These are phyloP conservation scores for Carex arenaria DNA, from an alignment of 202 grass and related monocot genomes.

Conservation along the genomic window DNA sequence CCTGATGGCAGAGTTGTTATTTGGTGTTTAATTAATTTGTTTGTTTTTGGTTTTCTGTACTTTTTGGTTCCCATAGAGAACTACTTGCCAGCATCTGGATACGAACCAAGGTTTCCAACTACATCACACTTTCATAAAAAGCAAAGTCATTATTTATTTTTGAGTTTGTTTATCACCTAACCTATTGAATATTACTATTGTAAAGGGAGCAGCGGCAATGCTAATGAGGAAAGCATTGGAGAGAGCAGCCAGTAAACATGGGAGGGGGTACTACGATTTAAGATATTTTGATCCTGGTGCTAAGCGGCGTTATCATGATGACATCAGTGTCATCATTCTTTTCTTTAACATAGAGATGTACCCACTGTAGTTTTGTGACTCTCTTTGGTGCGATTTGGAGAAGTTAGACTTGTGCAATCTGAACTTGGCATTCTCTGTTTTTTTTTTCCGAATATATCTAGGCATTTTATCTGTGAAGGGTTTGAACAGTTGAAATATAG, in stretches of 20 bases:
- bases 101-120: not conserved
- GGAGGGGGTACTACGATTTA: not conserved
- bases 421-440: not conserved
- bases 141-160: not conserved
- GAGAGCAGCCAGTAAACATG: not conserved
- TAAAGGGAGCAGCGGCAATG: not conserved
- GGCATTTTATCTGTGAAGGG: not conserved
- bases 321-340: not conserved
- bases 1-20: too few relatives aligned
- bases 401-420: not conserved
- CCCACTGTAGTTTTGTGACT: not conserved
- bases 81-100: not conserved
- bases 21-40: too few relatives aligned
- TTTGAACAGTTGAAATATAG: not conserved
- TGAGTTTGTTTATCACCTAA: not conserved
- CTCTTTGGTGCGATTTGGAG: not conserved
- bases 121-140: not conserved
- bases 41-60: too few relatives aligned
- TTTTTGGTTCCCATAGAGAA: not conserved
- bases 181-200: not conserved
- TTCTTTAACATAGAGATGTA: not conserved
- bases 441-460: not conserved
- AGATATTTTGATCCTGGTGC: too few relatives aligned
- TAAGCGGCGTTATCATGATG: not conserved
- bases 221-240: not conserved